Conservation (phyloP, 164 flowering plant genomes). For the Hamamelis virginiana region DNA sequence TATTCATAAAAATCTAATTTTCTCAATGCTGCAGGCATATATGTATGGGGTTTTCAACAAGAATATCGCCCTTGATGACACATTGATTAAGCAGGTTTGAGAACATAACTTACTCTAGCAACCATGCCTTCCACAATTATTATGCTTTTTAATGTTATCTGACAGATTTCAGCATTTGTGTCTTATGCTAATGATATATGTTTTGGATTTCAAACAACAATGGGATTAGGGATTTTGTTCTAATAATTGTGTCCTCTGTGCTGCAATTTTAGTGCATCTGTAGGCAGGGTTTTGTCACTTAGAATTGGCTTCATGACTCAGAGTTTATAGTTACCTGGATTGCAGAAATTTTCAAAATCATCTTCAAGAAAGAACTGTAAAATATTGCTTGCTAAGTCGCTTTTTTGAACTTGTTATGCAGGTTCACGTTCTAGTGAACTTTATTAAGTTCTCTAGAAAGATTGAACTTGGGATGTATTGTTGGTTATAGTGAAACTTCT, state of each 20-base stretch:
- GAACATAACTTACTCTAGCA: not conserved
- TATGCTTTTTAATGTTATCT: not conserved
- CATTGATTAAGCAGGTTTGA: not conserved
- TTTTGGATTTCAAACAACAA: not conserved
- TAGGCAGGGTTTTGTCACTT: no score
- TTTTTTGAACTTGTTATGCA: no score
- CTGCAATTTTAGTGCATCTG: no score
- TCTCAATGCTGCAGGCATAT: not conserved
- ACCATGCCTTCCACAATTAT: not conserved
- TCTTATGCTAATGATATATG: not conserved
- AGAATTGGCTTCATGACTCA: no score
- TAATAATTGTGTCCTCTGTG: no score
- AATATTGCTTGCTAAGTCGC: no score
- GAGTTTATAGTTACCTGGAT: no score
- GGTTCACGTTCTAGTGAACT: no score
- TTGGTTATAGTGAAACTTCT: not conserved
- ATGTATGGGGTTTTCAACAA: not conserved
- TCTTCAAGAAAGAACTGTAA: no score
- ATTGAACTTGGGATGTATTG: not conserved
- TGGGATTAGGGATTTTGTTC: no score
- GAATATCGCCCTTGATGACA: not conserved
- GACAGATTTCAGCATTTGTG: not conserved
- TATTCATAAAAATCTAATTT: not conserved
- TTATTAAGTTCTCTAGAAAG: no score
- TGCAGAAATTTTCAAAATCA: no score